Evolutionary conservation across 805 yeast genomes (phyloP).

Genomic region (Vanderwaltozyma tropicalis): DNA sequence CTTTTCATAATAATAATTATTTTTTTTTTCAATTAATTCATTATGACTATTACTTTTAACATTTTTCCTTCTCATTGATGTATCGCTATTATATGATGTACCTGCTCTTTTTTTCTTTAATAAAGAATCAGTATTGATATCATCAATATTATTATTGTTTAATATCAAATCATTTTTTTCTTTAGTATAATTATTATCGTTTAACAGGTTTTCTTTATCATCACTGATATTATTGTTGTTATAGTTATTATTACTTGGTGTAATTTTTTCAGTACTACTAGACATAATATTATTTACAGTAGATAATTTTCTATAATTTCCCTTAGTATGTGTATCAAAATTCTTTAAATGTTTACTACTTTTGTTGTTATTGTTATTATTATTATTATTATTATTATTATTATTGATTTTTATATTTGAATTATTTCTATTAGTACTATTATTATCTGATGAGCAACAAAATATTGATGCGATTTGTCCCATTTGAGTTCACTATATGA

Average conservation of each 20-base stretch:
- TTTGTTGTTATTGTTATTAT: neutral
- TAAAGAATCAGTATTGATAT: no score
- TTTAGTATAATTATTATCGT: neutral
- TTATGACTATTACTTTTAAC: neutral
- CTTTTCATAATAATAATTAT: conserved; percentile 7
- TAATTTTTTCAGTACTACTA: conserved; percentile 4
- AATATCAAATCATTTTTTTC: neutral
- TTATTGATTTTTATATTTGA: neutral
- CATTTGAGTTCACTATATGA: conserved; percentile 14
- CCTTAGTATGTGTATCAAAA: no score
- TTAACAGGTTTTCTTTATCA: no score
- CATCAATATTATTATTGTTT: no score
- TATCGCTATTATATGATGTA: neutral
- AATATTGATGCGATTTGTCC: conserved; percentile 29
- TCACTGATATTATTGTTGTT: conserved; percentile 2
- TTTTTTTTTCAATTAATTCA: conserved; percentile 1
- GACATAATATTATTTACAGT: no score
- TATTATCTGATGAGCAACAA: conserved; percentile 25
- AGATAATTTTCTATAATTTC: no score
- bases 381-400: conserved; percentile 2
- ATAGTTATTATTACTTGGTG: neutral
- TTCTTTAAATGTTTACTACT: no score
- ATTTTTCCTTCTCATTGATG: neutral
- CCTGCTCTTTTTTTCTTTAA: neutral
- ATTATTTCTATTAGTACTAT: conserved; percentile 3